Conservation (phyloP, 768 basidiomycete species). For the Psilocybe azurescens region DNA sequence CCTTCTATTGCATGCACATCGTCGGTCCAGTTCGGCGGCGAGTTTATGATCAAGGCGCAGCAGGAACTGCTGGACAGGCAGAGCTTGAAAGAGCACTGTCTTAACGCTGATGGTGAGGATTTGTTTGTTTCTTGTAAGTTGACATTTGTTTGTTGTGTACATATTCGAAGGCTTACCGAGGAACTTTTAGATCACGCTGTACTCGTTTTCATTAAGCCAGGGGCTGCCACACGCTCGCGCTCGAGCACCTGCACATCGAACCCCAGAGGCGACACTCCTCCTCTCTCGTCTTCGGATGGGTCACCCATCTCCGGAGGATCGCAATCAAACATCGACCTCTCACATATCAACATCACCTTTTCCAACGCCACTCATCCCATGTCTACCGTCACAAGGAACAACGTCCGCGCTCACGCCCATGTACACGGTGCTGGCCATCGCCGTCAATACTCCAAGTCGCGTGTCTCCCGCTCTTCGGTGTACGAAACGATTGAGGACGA, state of each 20-base stretch:
- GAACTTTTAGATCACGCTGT: conserved; percentile 39
- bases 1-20: conserved; percentile 70
- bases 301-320: conserved; percentile 76
- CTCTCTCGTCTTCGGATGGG: conserved; percentile 50
- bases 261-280: conserved; percentile 73
- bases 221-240: conserved; percentile 54
- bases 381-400: conserved; percentile 39
- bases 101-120: conserved; percentile 74
- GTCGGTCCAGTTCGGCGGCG: conserved; percentile 68
- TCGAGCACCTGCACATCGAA: conserved; percentile 72
- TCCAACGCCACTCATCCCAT: conserved; percentile 58
- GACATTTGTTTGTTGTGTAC: conserved; percentile 27
- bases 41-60: conserved; percentile 69
- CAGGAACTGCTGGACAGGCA: conserved; percentile 66
- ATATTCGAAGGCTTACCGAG: too few relatives aligned
- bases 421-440: conserved; percentile 71
- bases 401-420: conserved; percentile 36
- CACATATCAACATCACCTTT: conserved; percentile 61
- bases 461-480: conserved; percentile 67
- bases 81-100: conserved; percentile 68
- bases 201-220: conserved; percentile 68
- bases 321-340: conserved; percentile 78
- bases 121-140: conserved; percentile 48
- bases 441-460: conserved; percentile 68
- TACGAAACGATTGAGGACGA: conserved; percentile 88